These are phyloP conservation scores for Neocallimastix lanati DNA, from an alignment of 192 early-diverging fungal genomes.

Conservation along the genomic window DNA sequence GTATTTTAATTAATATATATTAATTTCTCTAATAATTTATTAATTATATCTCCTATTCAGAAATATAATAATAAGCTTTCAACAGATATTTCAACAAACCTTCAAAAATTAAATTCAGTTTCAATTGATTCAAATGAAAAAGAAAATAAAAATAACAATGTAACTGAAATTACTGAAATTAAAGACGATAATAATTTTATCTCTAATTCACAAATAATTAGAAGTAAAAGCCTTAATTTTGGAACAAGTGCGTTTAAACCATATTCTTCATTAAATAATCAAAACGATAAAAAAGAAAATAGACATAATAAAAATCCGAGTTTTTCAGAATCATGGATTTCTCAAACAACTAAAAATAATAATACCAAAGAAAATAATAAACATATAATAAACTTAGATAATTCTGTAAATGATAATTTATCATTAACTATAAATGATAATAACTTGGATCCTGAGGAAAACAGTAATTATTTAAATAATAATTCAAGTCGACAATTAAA, in stretches of 20 bases:
- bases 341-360: not conserved
- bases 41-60: too few species aligned
- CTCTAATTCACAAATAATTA: not conserved
- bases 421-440: too few species aligned
- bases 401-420: not conserved
- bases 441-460: not conserved
- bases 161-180: not conserved
- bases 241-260: too few species aligned
- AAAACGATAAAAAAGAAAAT: not conserved
- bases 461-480: not conserved
- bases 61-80: too few species aligned
- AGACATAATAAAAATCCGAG: not conserved
- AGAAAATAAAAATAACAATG: not conserved
- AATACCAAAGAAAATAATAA: too few species aligned
- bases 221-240: not conserved
- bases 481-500: not conserved
- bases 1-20: too few species aligned
- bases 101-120: too few species aligned
- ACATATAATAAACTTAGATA: too few species aligned
- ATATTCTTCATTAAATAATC: not conserved
- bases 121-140: too few species aligned
- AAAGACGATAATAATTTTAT: not conserved
- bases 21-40: too few species aligned
- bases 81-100: too few species aligned
- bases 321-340: not conserved